Evolutionary conservation across 2,329 filamentous ascomycete species (phyloP).

Genomic region (Botrytis sinoallii): DNA sequence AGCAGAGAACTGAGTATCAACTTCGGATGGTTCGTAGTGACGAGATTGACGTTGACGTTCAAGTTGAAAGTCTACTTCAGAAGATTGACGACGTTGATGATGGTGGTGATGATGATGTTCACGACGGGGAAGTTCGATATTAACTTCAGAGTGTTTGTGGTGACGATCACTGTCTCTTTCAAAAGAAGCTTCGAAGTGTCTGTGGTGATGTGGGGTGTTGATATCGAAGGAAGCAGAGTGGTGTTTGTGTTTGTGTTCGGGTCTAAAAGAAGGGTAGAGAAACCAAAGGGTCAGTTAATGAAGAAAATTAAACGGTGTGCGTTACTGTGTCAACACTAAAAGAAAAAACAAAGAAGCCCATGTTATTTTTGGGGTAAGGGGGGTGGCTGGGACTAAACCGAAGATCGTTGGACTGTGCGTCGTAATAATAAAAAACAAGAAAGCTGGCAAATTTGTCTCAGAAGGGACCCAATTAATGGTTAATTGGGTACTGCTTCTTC

Average conservation of each 20-base stretch:
- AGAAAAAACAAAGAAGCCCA: slow-evolving; percentile 25
- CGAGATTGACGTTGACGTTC: slow-evolving; percentile 39
- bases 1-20: slow-evolving; percentile 30
- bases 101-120: slow-evolving; percentile 26
- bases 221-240: slow-evolving; percentile 50
- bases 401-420: slow-evolving; percentile 22
- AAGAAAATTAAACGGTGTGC: slow-evolving; percentile 32
- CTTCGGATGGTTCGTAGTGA: slow-evolving; percentile 31
- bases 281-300: slow-evolving; percentile 29
- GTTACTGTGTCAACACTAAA: slow-evolving; percentile 44
- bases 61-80: slow-evolving; percentile 44
- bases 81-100: slow-evolving; percentile 24
- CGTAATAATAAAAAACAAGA: slow-evolving; percentile 16
- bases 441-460: slow-evolving; percentile 23
- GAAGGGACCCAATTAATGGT: slow-evolving; percentile 19
- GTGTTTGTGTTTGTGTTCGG: slow-evolving; percentile 40
- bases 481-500: slow-evolving; percentile 16
- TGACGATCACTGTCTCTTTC: slow-evolving; percentile 19
- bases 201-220: slow-evolving; percentile 39
- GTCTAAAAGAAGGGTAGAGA: slow-evolving; percentile 21
- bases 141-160: slow-evolving; percentile 16
- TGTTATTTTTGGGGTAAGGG: slow-evolving; percentile 20
- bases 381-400: slow-evolving; percentile 17
- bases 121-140: slow-evolving; percentile 42
- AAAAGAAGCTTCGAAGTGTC: slow-evolving; percentile 27